Evolutionary conservation across 2,329 filamentous ascomycete genomes (phyloP), one percentile per base, ranked within the genome.

Genomic region (Microdochium bolleyi): DNA sequence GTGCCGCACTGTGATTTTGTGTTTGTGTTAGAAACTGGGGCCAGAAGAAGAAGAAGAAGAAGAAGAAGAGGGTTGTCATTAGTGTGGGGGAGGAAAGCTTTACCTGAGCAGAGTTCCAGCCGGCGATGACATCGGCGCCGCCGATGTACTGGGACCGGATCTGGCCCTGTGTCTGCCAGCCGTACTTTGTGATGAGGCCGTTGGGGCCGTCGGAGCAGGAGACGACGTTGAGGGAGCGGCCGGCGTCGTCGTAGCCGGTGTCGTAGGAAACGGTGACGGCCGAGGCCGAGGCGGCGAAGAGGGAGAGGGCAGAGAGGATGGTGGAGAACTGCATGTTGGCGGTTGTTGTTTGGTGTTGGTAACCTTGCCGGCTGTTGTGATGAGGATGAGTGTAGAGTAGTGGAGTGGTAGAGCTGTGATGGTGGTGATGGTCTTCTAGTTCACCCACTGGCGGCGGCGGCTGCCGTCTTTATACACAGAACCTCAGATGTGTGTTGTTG

Each of bases 131-230:
- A 8, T 73, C 67, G 21, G 72, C 70, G 30, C 79, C 82, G 32
- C 79, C 83, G 55, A 85, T 76, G 65, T 75, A 71, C 34, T 79
- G 76, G 34, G 59, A 57, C 16, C 73, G 71, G 58, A 82, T 66
- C 27, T 73, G 62, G 51, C 74, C 73, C 67, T 83, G 79, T 1
- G 69, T 81, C 51, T 69, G 63, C 80, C 79, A 87, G 60, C 74
- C 74, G 70, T 80, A 81, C 61, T 74, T 77, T 60, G 78, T 82
- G 57, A 80, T 80, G 56, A 89, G 76, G 54, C 86, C 86, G 68
- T 88, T 85, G 56, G 56, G 49, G 52, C 86, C 86, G 63, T 89
- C 82, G 30, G 82, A 86, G 78, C 86, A 90, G 56, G 83, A 66
- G 48, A 90, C 76, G 4, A 63, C 66, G 32, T 69, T 74, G 52